phyloP scores from a whole-genome alignment of 768 basidiomycete species.

The Cyathus striatus region DNA sequence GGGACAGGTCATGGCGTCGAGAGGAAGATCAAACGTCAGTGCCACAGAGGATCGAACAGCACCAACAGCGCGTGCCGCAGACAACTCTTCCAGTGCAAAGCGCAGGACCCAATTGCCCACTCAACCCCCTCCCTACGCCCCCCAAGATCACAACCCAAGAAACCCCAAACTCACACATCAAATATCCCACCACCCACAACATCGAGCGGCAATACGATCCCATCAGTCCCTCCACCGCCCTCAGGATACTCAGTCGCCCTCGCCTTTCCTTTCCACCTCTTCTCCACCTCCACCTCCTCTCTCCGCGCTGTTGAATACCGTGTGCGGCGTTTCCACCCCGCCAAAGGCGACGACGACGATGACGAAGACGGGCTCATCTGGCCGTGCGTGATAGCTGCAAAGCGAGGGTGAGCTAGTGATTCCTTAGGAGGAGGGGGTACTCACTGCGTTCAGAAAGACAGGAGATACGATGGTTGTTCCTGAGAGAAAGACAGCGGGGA shows the following conservation, averaged over 20 bases:
- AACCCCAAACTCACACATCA: conserved; percentile 48
- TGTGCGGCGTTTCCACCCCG: no score
- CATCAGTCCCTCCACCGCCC: conserved; percentile 44
- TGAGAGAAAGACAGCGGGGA: no score
- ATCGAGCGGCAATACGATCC: conserved; percentile 54
- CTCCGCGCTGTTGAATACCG: neutral
- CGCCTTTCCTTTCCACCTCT: conserved; percentile 12
- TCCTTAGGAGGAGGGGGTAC: no score
- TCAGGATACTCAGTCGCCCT: conserved; percentile 12
- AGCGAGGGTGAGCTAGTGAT: no score
- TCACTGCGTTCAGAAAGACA: no score
- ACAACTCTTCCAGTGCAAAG: neutral
- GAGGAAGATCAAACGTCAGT: neutral
- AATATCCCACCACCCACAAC: conserved; percentile 48
- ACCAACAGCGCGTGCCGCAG: neutral
- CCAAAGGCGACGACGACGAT: no score
- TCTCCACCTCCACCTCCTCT: neutral
- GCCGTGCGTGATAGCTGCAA: no score
- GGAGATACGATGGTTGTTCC: no score
- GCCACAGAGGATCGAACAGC: neutral
- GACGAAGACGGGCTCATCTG: no score
- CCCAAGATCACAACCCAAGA: neutral
- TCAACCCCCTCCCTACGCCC: no score
- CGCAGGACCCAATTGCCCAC: no score
- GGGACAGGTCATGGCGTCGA: neutral